phyloP scores from a whole-genome alignment of 805 yeast genomes.

The Zygosaccharomyces bailii region DNA sequence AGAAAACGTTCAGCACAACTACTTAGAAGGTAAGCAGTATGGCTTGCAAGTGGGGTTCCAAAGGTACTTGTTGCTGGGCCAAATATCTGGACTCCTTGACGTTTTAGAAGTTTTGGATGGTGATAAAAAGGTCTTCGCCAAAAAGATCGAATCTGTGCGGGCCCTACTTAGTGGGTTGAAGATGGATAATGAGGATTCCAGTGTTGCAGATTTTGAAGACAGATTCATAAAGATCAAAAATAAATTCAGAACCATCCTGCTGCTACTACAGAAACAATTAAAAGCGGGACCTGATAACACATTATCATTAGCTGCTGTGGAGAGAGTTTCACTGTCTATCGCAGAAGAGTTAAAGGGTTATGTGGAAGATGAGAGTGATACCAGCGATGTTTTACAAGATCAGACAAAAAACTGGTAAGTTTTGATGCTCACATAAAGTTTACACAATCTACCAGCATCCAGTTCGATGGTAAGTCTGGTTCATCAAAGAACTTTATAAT shows the following conservation, averaged over 20 bases:
- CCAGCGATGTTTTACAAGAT: conserved; percentile 20
- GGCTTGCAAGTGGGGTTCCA: conserved; percentile 81
- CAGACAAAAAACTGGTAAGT: conserved; percentile 28
- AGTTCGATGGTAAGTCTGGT: conserved; percentile 22
- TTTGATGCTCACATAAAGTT: conserved; percentile 21
- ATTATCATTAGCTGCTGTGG: conserved; percentile 37
- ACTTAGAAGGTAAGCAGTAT: conserved; percentile 73
- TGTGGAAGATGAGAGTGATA: conserved; percentile 27
- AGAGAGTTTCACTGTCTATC: conserved; percentile 30
- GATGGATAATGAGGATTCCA: conserved; percentile 48
- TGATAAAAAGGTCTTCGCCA: conserved; percentile 16
- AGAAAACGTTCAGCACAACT: conserved; percentile 58
- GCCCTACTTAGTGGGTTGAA: conserved; percentile 34
- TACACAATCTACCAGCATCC: conserved; percentile 29
- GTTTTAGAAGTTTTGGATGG: conserved; percentile 36
- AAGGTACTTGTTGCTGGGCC: conserved; percentile 65
- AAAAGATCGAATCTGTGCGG: conserved; percentile 27
- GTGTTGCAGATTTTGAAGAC: conserved; percentile 55
- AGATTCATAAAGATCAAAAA: conserved; percentile 54
- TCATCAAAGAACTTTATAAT: conserved; percentile 37
- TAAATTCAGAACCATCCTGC: conserved; percentile 52
- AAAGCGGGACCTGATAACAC: conserved; percentile 13
- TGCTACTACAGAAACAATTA: conserved; percentile 29
- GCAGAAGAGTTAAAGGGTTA: conserved; percentile 35
- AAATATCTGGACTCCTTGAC: conserved; percentile 50